Conservation (phyloP, 2,329 filamentous ascomycete species). For the Neofusicoccum sp. region DNA sequence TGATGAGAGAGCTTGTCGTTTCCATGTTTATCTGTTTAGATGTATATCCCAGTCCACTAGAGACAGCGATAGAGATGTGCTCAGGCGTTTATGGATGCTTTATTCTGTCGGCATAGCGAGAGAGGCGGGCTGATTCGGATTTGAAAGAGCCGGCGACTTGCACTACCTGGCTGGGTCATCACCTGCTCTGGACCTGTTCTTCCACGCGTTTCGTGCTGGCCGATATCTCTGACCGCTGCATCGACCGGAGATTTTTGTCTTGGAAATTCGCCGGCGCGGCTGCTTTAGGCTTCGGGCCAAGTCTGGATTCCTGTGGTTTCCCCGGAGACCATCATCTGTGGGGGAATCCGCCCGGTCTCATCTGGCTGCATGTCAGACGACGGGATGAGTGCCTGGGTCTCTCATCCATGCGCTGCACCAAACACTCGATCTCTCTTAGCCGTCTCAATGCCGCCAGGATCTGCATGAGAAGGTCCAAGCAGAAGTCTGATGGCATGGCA, state of each 20-base stretch:
- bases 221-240: neutral
- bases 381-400: neutral
- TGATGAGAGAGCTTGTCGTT: neutral
- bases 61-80: neutral
- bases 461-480: neutral
- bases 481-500: neutral
- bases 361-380: no score
- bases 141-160: no score
- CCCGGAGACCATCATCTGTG: neutral
- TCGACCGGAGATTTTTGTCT: neutral
- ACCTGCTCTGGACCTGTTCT: neutral
- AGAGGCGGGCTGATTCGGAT: no score
- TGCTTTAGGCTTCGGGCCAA: slow-evolving; percentile 8
- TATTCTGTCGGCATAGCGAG: no score
- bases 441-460: neutral
- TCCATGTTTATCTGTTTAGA: neutral
- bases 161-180: neutral
- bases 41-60: neutral
- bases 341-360: no score
- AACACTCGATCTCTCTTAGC: neutral
- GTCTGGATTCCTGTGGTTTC: neutral
- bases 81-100: neutral
- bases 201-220: neutral
- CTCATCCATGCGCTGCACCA: neutral
- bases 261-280: slow-evolving; percentile 4